phyloP scores from a whole-genome alignment of 176 grass and related monocot genomes.

The Pontederia paniculata region DNA sequence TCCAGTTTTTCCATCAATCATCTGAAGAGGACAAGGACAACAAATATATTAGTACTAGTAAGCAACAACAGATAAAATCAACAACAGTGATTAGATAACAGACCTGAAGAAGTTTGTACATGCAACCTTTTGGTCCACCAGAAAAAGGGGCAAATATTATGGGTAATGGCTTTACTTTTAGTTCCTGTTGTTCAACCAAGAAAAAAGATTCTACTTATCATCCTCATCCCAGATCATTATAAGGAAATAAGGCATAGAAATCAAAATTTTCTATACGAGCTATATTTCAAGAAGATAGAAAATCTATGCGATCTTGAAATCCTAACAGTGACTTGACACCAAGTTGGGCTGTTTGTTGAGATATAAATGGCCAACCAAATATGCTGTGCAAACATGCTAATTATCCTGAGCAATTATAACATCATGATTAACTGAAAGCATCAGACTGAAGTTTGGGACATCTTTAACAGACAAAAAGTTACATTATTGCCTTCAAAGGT shows the following conservation, averaged over 20 bases:
- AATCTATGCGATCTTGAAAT: no score
- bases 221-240: background rate
- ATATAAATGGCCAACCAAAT: no score
- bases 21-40: slow-evolving; percentile 31
- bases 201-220: background rate
- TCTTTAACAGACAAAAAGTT: no score
- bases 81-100: background rate
- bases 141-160: slow-evolving; percentile 71
- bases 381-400: no score
- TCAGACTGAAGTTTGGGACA: no score
- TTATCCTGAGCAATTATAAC: no score
- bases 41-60: background rate
- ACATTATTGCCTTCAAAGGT: no score
- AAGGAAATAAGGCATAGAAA: background rate
- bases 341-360: no score
- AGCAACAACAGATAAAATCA: background rate
- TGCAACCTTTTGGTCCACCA: slow-evolving; percentile 66
- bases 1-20: slow-evolving; percentile 70
- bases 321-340: no score
- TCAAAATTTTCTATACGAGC: no score
- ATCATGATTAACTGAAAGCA: no score
- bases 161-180: slow-evolving; percentile 51
- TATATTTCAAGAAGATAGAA: no score
- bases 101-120: slow-evolving; percentile 94
- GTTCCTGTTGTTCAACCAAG: slow-evolving; percentile 49